Base-by-base conservation (phyloP, 352 stramenopile species). In the Pythium rhizo-oryzae region DNA sequence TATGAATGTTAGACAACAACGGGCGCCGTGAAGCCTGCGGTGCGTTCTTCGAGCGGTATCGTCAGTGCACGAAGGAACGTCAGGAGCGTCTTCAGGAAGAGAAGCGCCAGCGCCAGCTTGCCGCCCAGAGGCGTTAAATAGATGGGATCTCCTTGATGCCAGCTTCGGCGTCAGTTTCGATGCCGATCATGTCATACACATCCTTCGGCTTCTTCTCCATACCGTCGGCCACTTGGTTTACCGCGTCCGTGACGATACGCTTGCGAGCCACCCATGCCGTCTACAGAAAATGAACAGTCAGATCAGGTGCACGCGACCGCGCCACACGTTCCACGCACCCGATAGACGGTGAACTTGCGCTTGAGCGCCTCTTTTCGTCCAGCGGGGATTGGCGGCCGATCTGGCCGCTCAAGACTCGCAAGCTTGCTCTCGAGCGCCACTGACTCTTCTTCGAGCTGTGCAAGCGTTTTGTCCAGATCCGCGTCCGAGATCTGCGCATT, bases 181-280 rank as follows among this genome's bases (percentile, higher is more conserved):
- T 63, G 21, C 75, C 81, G 18, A 81, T 74, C 21, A 92, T 59
- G 0, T 84, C 75, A 61, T 89, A 66, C 62, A 94, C 81, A 13
- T 71, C 79, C 54, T 89, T 90, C 5, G 76, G 66, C 41, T 92
- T 93, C 69, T 94, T 94, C 71, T 94, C 87, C 84, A 92, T 93
- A 30, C 87, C 84, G 33, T 94, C 87, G 0, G 87, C 81, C 43
- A 93, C 82, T 72, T 91, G 81, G 65, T 94, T 87, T 21, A 94
- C 67, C 13, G 80, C 84, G 24, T 94, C 86, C 74, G 87, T 91
- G 12, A 78, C 83, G 59, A 94, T 91, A 13, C 86, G 83, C 66
- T 94, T 94, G 35, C 86, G 80, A 51, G 77, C 56, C 15, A 94
- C 79, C 86, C 86, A 94, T 8, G 78, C 83, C 12, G 74, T 83